Evolutionary conservation across 495 filamentous ascomycete species (phyloP).

Genomic region (Hypoxylon intermedium): DNA sequence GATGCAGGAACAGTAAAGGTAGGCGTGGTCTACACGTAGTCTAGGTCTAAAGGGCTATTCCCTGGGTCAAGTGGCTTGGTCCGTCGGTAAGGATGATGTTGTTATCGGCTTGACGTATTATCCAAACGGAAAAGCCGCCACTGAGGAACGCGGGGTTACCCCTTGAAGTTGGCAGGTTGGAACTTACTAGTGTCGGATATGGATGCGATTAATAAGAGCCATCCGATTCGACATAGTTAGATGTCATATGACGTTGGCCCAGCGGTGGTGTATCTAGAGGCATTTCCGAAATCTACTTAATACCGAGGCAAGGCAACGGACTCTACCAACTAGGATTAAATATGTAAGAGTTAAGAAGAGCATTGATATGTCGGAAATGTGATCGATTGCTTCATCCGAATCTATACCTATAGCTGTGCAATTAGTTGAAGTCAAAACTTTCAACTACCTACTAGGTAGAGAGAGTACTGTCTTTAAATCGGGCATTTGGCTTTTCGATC

Average conservation of each 20-base stretch:
- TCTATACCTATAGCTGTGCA: no score
- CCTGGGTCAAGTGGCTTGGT: not conserved
- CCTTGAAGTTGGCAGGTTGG: constrained; percentile 16
- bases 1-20: no score
- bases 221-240: not conserved
- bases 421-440: no score
- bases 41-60: not conserved
- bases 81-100: not conserved
- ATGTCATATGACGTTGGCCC: not conserved
- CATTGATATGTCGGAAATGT: no score
- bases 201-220: constrained; percentile 6
- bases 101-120: not conserved
- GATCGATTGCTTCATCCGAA: no score
- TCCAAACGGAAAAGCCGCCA: constrained; percentile 10
- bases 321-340: no score
- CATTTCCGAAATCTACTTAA: not conserved
- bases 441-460: no score
- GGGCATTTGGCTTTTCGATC: no score
- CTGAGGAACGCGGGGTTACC: constrained; percentile 24
- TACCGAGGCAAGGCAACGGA: no score
- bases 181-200: constrained; percentile 14
- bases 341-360: no score
- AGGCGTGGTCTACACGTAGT: no score
- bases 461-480: no score
- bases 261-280: not conserved